These are phyloP conservation scores for Oryza officinalis DNA, from an alignment of 176 grass and related monocot species.

Conservation along the genomic window DNA sequence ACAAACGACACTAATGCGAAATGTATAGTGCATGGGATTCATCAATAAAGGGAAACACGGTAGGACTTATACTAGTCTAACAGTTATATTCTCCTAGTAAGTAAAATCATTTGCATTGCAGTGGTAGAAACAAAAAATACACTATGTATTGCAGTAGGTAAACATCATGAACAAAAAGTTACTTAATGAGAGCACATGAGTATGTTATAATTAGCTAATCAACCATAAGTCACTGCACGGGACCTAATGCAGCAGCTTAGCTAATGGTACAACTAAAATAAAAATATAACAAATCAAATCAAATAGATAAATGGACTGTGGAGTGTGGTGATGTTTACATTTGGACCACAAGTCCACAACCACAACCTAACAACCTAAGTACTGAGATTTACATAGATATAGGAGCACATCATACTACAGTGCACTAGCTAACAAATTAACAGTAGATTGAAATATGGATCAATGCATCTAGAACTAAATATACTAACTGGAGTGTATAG, in stretches of 20 bases:
- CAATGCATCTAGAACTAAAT: constrained; percentile 8
- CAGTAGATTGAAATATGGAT: not conserved
- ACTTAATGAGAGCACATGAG: not conserved
- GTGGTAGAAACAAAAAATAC: not conserved
- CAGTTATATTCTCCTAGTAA: not conserved
- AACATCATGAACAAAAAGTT: constrained; percentile 7
- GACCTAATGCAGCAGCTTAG: not conserved
- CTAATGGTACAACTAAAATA: not conserved
- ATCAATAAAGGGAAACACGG: not conserved
- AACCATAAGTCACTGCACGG: not conserved
- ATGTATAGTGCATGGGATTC: not conserved
- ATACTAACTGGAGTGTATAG: not conserved
- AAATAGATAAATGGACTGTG: not conserved
- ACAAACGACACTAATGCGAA: not conserved
- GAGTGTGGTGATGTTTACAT: not conserved
- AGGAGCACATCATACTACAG: not conserved
- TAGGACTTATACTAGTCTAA: constrained; percentile 9
- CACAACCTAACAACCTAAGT: not conserved
- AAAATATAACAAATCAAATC: constrained; percentile 18
- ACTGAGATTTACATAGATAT: not conserved
- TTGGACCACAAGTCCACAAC: not conserved
- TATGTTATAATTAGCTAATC: not conserved
- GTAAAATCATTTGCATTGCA: not conserved
- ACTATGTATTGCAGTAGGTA: not conserved
- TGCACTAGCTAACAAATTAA: not conserved